Percentiles rank a stretch among this genome's conserved stretches.
Evolutionary conservation across 202 grass and related monocot species (phyloP).

Genomic region (Musa balbisiana): DNA sequence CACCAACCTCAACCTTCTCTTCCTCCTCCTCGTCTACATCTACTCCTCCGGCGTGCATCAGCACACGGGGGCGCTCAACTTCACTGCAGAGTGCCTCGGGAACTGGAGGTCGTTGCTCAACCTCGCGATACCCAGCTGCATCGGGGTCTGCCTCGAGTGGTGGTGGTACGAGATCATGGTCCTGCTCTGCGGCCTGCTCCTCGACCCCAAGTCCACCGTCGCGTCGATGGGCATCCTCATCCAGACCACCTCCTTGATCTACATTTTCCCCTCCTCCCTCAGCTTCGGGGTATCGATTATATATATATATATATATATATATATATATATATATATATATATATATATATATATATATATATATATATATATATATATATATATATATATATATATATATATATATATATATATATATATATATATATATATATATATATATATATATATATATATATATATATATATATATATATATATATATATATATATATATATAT

Average conservation of each 20-base stretch:
- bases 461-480: too few relatives aligned
- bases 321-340: too few relatives aligned
- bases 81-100: background rate
- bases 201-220: constrained; percentile 1
- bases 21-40: background rate
- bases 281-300: background rate
- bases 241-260: constrained; percentile 4
- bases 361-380: too few relatives aligned
- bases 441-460: too few relatives aligned
- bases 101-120: background rate
- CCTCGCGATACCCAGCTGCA: background rate
- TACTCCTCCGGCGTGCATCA: background rate
- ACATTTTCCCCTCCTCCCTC: constrained; percentile 6
- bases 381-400: too few relatives aligned
- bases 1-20: constrained; percentile 2
- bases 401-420: too few relatives aligned
- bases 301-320: too few relatives aligned
- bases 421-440: too few relatives aligned
- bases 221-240: constrained; percentile 1
- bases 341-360: too few relatives aligned
- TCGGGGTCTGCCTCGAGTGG: background rate
- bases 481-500: too few relatives aligned
- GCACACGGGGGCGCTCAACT: background rate
- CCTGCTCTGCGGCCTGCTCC: background rate
- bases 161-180: background rate